Evolutionary conservation across 208 protist species (phyloP).

Genomic region (Trypanosoma rangeli): DNA sequence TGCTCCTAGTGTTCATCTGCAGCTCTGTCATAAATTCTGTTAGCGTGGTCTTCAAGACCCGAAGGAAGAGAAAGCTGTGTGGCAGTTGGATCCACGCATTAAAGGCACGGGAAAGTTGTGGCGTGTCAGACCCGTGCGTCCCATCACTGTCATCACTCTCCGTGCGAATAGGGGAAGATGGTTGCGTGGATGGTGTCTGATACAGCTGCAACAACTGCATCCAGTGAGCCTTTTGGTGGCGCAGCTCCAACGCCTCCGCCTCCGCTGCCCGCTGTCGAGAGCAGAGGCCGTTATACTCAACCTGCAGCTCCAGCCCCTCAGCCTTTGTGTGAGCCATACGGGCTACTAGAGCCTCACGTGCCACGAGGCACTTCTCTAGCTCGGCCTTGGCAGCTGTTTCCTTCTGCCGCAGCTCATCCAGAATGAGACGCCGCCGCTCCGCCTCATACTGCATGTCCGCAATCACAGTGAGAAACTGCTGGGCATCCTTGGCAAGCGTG

Average conservation of each 20-base stretch:
- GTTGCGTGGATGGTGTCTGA: background rate
- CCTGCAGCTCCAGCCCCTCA: constrained; percentile 12
- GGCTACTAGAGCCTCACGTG: constrained; percentile 2
- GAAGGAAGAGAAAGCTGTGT: background rate
- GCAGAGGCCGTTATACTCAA: background rate
- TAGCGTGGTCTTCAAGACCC: constrained; percentile 1
- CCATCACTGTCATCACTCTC: background rate
- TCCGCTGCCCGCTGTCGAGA: background rate
- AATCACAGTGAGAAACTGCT: constrained; percentile 25
- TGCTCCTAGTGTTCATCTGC: background rate
- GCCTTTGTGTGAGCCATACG: constrained; percentile 10
- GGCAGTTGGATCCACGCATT: constrained; percentile 2
- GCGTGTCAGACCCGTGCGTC: background rate
- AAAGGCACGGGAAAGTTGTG: background rate
- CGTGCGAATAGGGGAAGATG: background rate
- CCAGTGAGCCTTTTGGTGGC: background rate
- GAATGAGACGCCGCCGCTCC: constrained; percentile 7
- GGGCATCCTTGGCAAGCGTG: constrained; percentile 7
- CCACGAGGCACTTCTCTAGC: background rate
- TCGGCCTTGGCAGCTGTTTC: background rate
- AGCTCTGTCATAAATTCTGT: background rate
- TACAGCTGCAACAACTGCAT: background rate
- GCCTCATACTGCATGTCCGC: constrained; percentile 23
- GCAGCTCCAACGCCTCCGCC: constrained; percentile 1
- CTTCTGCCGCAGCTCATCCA: constrained; percentile 6